Evolutionary conservation across 306 rosid species (phyloP), one percentile per base, ranked within the genome.

Genomic region (Lathyrus aphaca): DNA sequence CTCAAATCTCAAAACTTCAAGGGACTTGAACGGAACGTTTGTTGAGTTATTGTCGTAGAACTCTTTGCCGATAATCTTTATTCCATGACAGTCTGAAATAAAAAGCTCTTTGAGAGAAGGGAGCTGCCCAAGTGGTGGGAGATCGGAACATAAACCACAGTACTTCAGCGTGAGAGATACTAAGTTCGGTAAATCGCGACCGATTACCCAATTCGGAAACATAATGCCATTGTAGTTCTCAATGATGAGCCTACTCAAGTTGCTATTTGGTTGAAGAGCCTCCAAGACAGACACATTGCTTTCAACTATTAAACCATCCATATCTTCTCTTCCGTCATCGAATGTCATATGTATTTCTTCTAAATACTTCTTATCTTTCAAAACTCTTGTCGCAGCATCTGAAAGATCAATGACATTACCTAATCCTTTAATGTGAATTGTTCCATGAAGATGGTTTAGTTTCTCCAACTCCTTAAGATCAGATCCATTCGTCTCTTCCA

Each of bases 101-200:
- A 5, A 12, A 6, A 80, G 84, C 56, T 35, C 48, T 55, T 71
- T 80, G 25, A 80, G 30, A 4, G 19, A 53, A 4, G 78, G 78
- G 6, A 81, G 72, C 13, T 60, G 64, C 25, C 81, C 84, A 44
- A 71, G 69, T 16, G 81, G 64, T 9, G 84, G 84, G 29, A 51
- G 19, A 12, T 1, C 10, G 2, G 38, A 55, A 55, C 61, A 55
- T 3, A 21, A 21, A 21, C 11, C 25, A n/a, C 64, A 57, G 4
- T 38, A 5, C 18, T 12, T 0, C 14, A 58, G 12, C 9, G 16
- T 7, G 38, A 61, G 27, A 38, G 23, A 61, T 61, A 38, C 32
- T 38, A 61, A 61, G 11, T 37, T 61, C 17, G 16, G 16, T 10
- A 13, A 43, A 6, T 14, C 27, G 19, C 18, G 9, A 66, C 37